Evolutionary conservation across 2,329 filamentous ascomycete species (phyloP).

Genomic region (Fusarium dimerum): DNA sequence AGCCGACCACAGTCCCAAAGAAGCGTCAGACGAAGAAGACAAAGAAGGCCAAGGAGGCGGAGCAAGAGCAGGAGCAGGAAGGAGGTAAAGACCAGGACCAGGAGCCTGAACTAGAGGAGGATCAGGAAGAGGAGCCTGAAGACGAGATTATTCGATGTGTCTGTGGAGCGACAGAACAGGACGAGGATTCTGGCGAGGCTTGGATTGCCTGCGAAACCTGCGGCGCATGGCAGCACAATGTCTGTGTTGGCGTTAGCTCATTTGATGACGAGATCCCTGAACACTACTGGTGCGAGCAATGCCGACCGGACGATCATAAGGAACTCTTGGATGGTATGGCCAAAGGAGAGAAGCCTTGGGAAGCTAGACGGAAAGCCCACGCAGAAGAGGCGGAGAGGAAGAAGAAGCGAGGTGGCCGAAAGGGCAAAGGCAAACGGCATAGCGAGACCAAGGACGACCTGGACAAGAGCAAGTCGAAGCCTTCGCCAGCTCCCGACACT

Average conservation of each 20-base stretch:
- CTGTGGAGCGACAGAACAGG: constrained; percentile 83
- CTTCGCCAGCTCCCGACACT: constrained; percentile 42
- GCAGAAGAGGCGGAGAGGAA: constrained; percentile 60
- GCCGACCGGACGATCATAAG: constrained; percentile 80
- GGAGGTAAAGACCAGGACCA: constrained; percentile 59
- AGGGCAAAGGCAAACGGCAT: constrained; percentile 62
- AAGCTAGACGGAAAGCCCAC: constrained; percentile 63
- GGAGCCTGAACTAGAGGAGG: constrained; percentile 51
- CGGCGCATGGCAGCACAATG: constrained; percentile 94
- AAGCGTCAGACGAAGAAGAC: constrained; percentile 49
- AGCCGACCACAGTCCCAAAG: constrained; percentile 57
- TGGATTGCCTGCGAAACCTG: constrained; percentile 98
- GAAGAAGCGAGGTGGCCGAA: constrained; percentile 61
- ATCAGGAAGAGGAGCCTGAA: constrained; percentile 44
- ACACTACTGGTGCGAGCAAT: constrained; percentile 91
- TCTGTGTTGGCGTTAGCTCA: constrained; percentile 84
- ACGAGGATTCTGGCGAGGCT: constrained; percentile 81
- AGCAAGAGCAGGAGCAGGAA: constrained; percentile 50
- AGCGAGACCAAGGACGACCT: constrained; percentile 67
- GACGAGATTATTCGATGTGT: constrained; percentile 87
- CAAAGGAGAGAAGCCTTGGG: constrained; percentile 85
- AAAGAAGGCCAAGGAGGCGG: constrained; percentile 65
- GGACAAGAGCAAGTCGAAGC: constrained; percentile 46
- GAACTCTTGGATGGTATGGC: constrained; percentile 76
- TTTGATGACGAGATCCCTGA: constrained; percentile 78